Evolutionary conservation across 2,329 filamentous ascomycete species (phyloP).

Genomic region (Kalmusia sp.): DNA sequence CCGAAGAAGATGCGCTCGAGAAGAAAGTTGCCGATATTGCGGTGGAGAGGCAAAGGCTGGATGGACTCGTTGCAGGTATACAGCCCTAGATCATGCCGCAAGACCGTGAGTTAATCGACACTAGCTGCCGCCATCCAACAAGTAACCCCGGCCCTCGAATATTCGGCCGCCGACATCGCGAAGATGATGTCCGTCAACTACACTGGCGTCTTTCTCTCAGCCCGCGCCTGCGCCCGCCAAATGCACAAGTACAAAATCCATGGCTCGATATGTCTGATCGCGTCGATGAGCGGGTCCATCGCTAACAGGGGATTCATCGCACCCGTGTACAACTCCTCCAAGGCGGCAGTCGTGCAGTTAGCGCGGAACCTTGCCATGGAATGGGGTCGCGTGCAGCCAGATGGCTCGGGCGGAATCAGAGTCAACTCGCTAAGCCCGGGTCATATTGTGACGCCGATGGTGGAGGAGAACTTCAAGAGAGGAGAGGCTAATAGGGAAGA

Average conservation of each 20-base stretch:
- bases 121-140: conserved; percentile 76
- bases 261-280: conserved; percentile 67
- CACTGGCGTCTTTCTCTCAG: conserved; percentile 66
- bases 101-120: not conserved
- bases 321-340: conserved; percentile 76
- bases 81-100: not conserved
- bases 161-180: conserved; percentile 64
- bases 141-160: conserved; percentile 80
- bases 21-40: conserved; percentile 72
- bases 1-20: conserved; percentile 71
- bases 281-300: conserved; percentile 67
- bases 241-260: conserved; percentile 64
- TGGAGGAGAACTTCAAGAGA: conserved; percentile 75
- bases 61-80: conserved; percentile 72
- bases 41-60: conserved; percentile 71
- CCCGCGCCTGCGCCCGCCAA: conserved; percentile 65
- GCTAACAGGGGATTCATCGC: conserved; percentile 68
- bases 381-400: conserved; percentile 56
- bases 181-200: conserved; percentile 67
- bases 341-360: conserved; percentile 75
- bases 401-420: conserved; percentile 70
- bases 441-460: conserved; percentile 83
- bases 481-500: conserved; percentile 67
- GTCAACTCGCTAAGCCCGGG: conserved; percentile 82
- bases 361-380: conserved; percentile 73